Base-by-base conservation (phyloP, 2,329 filamentous ascomycete genomes). In the Bipolaris victoriae region DNA sequence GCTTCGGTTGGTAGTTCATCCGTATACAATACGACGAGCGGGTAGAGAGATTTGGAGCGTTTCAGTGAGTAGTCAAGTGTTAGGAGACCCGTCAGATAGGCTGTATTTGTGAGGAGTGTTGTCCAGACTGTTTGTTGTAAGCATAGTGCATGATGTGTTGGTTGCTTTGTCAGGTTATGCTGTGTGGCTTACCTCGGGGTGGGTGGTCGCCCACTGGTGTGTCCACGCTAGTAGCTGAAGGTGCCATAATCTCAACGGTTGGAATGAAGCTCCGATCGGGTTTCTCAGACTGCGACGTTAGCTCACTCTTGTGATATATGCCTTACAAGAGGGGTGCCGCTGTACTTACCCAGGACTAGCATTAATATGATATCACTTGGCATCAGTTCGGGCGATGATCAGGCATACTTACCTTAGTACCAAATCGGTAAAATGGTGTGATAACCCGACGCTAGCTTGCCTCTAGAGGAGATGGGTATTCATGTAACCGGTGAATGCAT, bases 1-100 rank as follows among this genome's bases (percentile, higher is more conserved):
- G 89, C 91, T 57, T 86, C 3, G 79, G 80, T 61, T 0, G 90
- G 89, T 71, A 96, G 90, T 31, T 85, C 81, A 74, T 91, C 87
- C 26, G 92, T 95, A 79, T 94, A 94, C 39, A 96, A 84, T 2
- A 88, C 92, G 39, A 96, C 80, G 54, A 96, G 86, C 3, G 91
- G 91, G 74, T 95, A 36, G 33, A 22, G 33, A 33, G 46, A 96
- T 52, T 83, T 83, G n/a, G 89, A 88, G 16, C 79, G 75, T 68
- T 86, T 87, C 66, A 96, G 86, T 44, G 90, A 91, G 78, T 90
- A 86, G 72, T 92, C 84, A 58, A 96, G 88, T 1, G 90, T 91
- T 49, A 96, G 82, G 49, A 96, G 88, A 47, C 92, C 92, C 3
- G 89, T 84, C 59, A 96, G 86, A 77, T 96, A 96, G 68, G 83